Evolutionary conservation across 108 stramenopile species (phyloP), one percentile per base, ranked within the genome.

Genomic region (Heterococcus sp.): DNA sequence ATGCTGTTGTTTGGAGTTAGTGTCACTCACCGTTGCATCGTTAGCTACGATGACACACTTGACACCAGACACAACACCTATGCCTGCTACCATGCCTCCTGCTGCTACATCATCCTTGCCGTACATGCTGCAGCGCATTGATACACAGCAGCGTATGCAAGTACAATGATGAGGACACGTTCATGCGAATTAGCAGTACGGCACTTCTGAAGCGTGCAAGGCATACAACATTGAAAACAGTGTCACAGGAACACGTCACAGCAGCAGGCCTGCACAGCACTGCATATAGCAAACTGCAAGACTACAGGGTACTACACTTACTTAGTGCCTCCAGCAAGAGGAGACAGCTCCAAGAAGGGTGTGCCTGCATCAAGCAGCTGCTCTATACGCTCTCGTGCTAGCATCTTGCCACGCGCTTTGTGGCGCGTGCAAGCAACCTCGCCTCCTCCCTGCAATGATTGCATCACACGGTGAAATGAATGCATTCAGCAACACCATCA

Each of bases 41-140:
- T 99, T 99, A 40, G 96, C 98, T 40, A 97, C 91, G 83, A 99
- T 92, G 93, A 99, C 93, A 71, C 94, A 95, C 66, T 91, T 79
- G 40, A 87, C 77, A 3, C 95, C 95, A 66, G 92, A 81, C 31
- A 99, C 95, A 14, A 90, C 68, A 0, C 98, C 98, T 77, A 99
- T 96, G 63, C 94, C 96, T 27, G 96, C 95, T 33, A 99, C 95
- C 65, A 96, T 90, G 32, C 98, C 95, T 38, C 93, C 98, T 34
- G 91, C 91, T 0, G 97, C 93, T 70, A 95, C 89, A 46, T 72
- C 65, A 28, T 71, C 71, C 35, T 71, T 33, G 71, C 71, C 58
- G 78, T 79, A 79, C 26, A 85, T 74, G 65, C 64, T 65, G 35
- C n/a, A n/a, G n/a, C n/a, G n/a, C n/a, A n/a, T n/a, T 66, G 4